Evolutionary conservation across 345 rosid genomes (phyloP).

Genomic region (Lenwebbia sp.): DNA sequence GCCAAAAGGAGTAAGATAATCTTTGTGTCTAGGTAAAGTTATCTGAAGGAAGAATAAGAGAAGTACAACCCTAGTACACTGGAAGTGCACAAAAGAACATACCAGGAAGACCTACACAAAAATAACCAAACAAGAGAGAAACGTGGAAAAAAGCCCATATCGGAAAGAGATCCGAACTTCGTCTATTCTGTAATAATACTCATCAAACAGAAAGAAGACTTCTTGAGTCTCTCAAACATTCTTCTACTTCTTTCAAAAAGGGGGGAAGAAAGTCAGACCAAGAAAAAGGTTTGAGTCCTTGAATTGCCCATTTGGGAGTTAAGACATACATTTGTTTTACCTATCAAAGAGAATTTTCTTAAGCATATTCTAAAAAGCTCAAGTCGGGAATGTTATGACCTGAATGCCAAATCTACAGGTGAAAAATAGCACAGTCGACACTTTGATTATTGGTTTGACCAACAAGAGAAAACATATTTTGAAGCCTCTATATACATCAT

Average conservation of each 20-base stretch:
- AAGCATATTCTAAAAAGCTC: background rate
- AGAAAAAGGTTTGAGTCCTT: background rate
- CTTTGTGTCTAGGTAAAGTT: background rate
- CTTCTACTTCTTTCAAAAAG: background rate
- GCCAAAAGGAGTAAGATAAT: background rate
- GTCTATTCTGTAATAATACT: background rate
- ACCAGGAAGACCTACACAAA: background rate
- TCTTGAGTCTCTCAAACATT: background rate
- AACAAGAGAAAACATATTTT: background rate
- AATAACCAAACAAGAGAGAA: background rate
- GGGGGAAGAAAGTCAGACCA: background rate
- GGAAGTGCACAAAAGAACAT: background rate
- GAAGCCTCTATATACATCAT: background rate
- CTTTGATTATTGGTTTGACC: background rate
- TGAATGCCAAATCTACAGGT: background rate
- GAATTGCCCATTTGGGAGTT: background rate
- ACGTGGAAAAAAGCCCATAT: background rate
- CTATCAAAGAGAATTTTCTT: background rate
- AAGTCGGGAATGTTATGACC: background rate
- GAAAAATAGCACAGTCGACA: background rate
- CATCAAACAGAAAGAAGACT: background rate
- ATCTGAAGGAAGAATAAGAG: background rate
- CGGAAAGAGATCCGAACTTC: background rate
- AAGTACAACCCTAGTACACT: background rate
- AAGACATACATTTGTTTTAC: background rate